These are phyloP conservation scores for Roridomyces roridus DNA, from an alignment of 768 basidiomycete species.

Conservation along the genomic window DNA sequence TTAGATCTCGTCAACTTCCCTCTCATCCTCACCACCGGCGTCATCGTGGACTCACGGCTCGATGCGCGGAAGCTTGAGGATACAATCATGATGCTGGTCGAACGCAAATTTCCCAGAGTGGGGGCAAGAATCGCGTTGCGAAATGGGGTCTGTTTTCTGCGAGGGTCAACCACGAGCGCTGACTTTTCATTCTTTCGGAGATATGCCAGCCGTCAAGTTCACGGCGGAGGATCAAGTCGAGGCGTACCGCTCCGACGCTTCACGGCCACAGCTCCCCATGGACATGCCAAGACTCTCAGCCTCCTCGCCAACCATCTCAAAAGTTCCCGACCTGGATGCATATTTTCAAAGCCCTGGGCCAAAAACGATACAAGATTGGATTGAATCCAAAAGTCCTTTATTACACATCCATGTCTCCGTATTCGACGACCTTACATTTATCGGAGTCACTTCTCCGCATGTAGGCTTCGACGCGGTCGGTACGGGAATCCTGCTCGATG, in stretches of 20 bases:
- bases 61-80: constrained; percentile 11
- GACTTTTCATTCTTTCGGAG: background rate
- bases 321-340: background rate
- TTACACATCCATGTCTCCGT: constrained; percentile 9
- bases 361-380: background rate
- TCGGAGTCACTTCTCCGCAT: constrained; percentile 13
- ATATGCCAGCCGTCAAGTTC: background rate
- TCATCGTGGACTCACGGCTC: constrained; percentile 12
- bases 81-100: constrained; percentile 7
- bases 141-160: constrained; percentile 7
- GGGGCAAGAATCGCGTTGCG: constrained; percentile 15
- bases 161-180: no score
- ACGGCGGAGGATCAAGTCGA: constrained; percentile 9
- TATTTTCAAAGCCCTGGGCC: constrained; percentile 10
- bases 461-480: constrained; percentile 16
- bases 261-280: constrained; percentile 4
- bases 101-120: constrained; percentile 13
- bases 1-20: background rate
- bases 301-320: background rate
- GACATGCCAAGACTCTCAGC: background rate
- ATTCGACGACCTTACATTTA: constrained; percentile 16
- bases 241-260: background rate
- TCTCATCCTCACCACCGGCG: constrained; percentile 10
- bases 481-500: constrained; percentile 3
- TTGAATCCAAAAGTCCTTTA: constrained; percentile 8